Evolutionary conservation across 1,284 basidiomycete genomes (phyloP), one percentile per base, ranked within the genome.

Genomic region (Tylopilus orsonianus): DNA sequence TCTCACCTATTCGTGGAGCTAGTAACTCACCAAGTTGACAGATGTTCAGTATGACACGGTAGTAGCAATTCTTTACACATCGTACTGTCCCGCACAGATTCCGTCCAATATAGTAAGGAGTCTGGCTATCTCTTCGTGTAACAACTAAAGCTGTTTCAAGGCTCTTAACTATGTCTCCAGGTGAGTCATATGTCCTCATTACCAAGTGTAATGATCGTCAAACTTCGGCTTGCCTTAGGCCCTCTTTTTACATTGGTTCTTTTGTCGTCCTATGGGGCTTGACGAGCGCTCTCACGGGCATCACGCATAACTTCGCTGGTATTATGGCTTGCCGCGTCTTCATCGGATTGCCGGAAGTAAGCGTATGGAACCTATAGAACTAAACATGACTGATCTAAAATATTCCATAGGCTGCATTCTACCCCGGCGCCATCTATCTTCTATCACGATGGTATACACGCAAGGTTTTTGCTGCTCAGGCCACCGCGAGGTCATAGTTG

Each of bases 381-480:
- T 26, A 2, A 30, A 8, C 9, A 19, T 13, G 4, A 40, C 26
- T 41, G 19, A 55, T 22, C n/a, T 22, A 20, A 30, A 29, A 32
- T 16, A 18, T 41, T 33, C 36, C 24, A n/a, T n/a, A 78, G 74
- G 75, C 82, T 12, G 80, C 81, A 3, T 85, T 85, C 56, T 84
- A 82, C 58, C 82, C 82, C 14, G 82, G 81, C n/a, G 73, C 79
- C 1, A 74, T 81, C n/a, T n/a, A n/a, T n/a, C n/a, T n/a, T n/a
- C n/a, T n/a, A n/a, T n/a, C n/a, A n/a, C n/a, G n/a, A n/a, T 84
- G 81, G 82, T 85, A 85, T 55, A 84, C 81, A 1, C 78, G 78
- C 50, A 82, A 78, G 71, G 81, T 78, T 27, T 8, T 19, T 42
- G 6, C 26, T 29, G 12, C 18, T 5, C 16, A 32, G 24, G 9